Conservation (phyloP, 2,329 filamentous ascomycete genomes). For the Talaromyces verruculosus region DNA sequence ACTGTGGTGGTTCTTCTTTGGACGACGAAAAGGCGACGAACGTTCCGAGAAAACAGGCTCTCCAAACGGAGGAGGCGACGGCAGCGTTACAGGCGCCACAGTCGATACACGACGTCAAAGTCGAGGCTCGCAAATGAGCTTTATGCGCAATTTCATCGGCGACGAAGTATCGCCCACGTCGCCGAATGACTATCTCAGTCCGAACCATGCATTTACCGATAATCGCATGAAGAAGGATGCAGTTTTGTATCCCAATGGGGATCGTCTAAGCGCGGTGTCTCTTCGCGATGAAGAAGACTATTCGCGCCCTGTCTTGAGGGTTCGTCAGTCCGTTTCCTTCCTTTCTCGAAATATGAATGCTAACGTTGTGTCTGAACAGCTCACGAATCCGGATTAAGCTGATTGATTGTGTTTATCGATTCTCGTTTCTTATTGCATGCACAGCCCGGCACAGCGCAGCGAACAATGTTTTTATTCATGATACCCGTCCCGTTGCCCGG, state of each 20-base stretch:
- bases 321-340: slow-evolving; percentile 27
- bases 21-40: slow-evolving; percentile 31
- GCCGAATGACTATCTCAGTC: slow-evolving; percentile 21
- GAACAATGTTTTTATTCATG: slow-evolving; percentile 18
- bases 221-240: slow-evolving; percentile 47
- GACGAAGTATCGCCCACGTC: slow-evolving; percentile 12
- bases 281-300: slow-evolving; percentile 52
- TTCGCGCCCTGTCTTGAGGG: slow-evolving; percentile 46
- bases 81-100: slow-evolving; percentile 22
- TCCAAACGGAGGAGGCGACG: slow-evolving; percentile 28
- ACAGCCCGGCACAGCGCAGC: slow-evolving; percentile 19
- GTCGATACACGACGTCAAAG: slow-evolving; percentile 34
- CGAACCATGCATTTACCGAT: slow-evolving; percentile 41
- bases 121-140: slow-evolving; percentile 38
- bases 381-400: slow-evolving; percentile 23
- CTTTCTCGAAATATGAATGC: neutral
- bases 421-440: slow-evolving; percentile 20
- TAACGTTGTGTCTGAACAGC: slow-evolving; percentile 15
- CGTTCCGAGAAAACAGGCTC: slow-evolving; percentile 27
- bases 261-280: slow-evolving; percentile 46
- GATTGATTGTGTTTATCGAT: slow-evolving; percentile 4
- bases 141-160: slow-evolving; percentile 33
- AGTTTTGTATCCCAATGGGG: slow-evolving; percentile 42
- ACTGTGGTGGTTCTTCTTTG: slow-evolving; percentile 41
- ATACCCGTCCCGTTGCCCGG: slow-evolving; percentile 18